Evolutionary conservation across 2,329 filamentous ascomycete species (phyloP).

Genomic region (Hypocrella siamensis): DNA sequence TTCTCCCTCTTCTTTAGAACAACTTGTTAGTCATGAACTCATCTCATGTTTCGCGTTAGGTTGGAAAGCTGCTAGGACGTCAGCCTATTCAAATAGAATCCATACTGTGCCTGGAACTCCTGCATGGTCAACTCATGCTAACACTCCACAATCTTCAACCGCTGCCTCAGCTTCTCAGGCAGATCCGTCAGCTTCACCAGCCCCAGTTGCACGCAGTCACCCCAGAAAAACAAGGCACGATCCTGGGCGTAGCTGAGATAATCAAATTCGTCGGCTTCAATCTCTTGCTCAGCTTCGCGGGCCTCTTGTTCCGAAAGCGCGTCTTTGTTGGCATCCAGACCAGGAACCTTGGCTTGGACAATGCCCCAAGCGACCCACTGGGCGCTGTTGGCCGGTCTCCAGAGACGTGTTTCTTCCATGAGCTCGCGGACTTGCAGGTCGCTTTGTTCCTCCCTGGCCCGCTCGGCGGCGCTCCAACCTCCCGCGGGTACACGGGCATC

Average conservation of each 20-base stretch:
- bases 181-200: conserved; percentile 63
- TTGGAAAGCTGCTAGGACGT: no score
- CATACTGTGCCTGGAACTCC: background rate
- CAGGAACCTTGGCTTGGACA: conserved; percentile 79
- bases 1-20: no score
- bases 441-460: conserved; percentile 42
- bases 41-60: no score
- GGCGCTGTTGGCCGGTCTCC: conserved; percentile 76
- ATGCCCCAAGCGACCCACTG: conserved; percentile 95
- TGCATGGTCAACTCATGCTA: conserved; percentile 15
- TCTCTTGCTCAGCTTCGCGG: conserved; percentile 28
- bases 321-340: conserved; percentile 33
- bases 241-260: conserved; percentile 87
- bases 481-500: conserved; percentile 50
- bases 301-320: conserved; percentile 19
- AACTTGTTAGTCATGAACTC: no score
- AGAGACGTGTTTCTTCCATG: conserved; percentile 64
- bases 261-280: conserved; percentile 67
- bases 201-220: conserved; percentile 66
- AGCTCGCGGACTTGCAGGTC: conserved; percentile 57
- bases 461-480: conserved; percentile 37
- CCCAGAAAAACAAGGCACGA: conserved; percentile 86
- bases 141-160: conserved; percentile 56
- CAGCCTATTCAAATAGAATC: no score
- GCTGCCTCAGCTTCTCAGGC: conserved; percentile 45